Base-by-base conservation (phyloP, 768 basidiomycete genomes). In the Boletus subcaerulescens region DNA sequence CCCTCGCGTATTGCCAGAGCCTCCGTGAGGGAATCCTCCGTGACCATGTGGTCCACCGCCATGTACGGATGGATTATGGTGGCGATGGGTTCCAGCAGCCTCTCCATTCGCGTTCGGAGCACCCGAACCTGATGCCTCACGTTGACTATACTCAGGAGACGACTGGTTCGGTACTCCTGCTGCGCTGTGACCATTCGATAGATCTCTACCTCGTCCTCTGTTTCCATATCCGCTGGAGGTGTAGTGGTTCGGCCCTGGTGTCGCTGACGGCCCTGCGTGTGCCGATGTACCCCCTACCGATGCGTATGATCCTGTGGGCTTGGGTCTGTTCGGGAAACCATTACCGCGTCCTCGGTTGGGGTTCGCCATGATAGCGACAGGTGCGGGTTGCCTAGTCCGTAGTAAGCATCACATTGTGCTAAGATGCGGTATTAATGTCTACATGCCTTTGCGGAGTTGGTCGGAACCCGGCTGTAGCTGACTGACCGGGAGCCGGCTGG, bases 321-420 rank as follows among this genome's bases (percentile, higher is more conserved):
- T 56, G 11, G 32, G 20, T 36, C 51, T 56, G 32, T 61, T 60
- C 5, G 56, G 40, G 31, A 50, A 57, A 26, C 68, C 64, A 45
- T 35, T 2, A 6, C 68, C 67, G 32, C 74, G 76, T 11, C 72
- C 75, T 38, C 75, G 70, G 57, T 87, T 85, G 0, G 91, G 91
- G 63, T 93, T 92, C 14, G 80, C 69, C 86, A 91, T 88, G 52
- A 92, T 91, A 33, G 82, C 79, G 15, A 91, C 76, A 4, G 80
- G 79, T 1, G 69, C 77, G 7, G 80, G 48, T 58, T 66, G 65
- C 50, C 67, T 68, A 36, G 18, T 52, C 18, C 17, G 15, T 40
- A 57, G 44, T 56, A 20, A 55, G 40, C 13, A 36, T 36, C 20
- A 8, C 5, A 29, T 15, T 52, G 17, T 24, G 39, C 20, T 29